Percentiles rank a stretch among this genome's conserved stretches.
Conservation (phyloP, 768 basidiomycete species). For the Hypsizygus marmoreus region DNA sequence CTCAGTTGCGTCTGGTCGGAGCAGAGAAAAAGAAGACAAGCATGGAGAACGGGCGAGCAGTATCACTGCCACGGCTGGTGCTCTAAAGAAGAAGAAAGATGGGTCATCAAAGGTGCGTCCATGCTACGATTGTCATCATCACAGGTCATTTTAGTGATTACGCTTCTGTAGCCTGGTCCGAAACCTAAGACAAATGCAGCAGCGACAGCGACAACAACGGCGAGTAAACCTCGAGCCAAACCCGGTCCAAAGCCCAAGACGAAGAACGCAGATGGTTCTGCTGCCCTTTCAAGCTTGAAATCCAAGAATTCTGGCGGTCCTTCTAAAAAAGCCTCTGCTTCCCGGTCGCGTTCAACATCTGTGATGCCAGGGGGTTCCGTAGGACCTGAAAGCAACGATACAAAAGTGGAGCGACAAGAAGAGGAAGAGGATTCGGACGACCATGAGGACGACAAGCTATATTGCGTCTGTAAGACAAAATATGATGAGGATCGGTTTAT, state of each 20-base stretch:
- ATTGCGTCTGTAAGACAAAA: constrained; percentile 85
- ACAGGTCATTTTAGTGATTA: constrained; percentile 8
- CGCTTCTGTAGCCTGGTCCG: constrained; percentile 20
- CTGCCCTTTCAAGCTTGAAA: constrained; percentile 20
- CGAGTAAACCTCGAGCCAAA: constrained; percentile 28
- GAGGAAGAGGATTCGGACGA: constrained; percentile 49
- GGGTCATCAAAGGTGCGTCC: constrained; percentile 36
- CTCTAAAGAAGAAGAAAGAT: constrained; percentile 45
- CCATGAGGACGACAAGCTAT: constrained; percentile 71
- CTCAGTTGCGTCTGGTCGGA: constrained; percentile 21
- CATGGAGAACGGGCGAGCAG: constrained; percentile 25
- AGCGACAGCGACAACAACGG: constrained; percentile 13
- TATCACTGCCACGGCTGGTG: constrained; percentile 16
- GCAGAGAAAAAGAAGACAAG: constrained; percentile 32
- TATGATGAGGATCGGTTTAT: constrained; percentile 89
- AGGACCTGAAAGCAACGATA: constrained; percentile 38
- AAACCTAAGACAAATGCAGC: constrained; percentile 22
- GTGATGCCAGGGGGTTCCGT: constrained; percentile 56
- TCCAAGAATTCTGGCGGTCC: constrained; percentile 21
- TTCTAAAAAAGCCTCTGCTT: constrained; percentile 40
- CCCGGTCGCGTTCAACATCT: constrained; percentile 72
- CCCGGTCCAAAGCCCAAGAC: constrained; percentile 34
- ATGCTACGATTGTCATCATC: background rate
- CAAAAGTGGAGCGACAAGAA: constrained; percentile 40
- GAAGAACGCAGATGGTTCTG: constrained; percentile 20